These are phyloP conservation scores for Wickerhamiella siamensis DNA, from an alignment of 805 yeast species.

Conservation along the genomic window DNA sequence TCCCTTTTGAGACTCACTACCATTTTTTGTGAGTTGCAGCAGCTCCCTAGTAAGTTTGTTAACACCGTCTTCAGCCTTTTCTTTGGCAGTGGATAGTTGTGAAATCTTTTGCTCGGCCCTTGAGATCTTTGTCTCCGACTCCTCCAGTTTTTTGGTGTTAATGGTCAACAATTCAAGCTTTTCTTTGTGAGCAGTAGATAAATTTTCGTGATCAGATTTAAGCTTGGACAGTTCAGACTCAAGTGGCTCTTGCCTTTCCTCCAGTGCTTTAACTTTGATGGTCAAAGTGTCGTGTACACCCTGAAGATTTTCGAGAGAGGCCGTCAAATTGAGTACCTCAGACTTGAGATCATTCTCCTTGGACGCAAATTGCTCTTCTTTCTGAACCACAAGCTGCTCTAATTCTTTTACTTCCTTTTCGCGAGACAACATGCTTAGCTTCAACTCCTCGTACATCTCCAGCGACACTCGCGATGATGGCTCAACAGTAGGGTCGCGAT, in stretches of 20 bases:
- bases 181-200: constrained; percentile 16
- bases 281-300: neutral
- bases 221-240: constrained; percentile 1
- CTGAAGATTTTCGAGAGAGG: neutral
- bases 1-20: constrained; percentile 26
- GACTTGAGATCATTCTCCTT: constrained; percentile 1
- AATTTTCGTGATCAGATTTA: constrained; percentile 5
- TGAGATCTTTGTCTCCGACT: constrained; percentile 22
- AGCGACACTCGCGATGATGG: constrained; percentile 54
- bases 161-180: constrained; percentile 21
- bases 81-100: constrained; percentile 31
- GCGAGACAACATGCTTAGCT: constrained; percentile 11
- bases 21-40: constrained; percentile 46
- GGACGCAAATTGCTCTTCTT: constrained; percentile 3
- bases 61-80: constrained; percentile 70
- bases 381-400: neutral
- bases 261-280: neutral
- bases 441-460: constrained; percentile 35
- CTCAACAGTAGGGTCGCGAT: constrained; percentile 58
- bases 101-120: constrained; percentile 25
- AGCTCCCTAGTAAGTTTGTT: constrained; percentile 83
- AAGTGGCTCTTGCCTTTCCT: neutral
- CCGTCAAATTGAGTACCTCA: constrained; percentile 1
- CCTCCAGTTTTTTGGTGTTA: constrained; percentile 24
- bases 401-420: constrained; percentile 11